A percentile compares a stretch with the other conserved stretches of the same genome.
These are phyloP conservation scores for Salix viminalis DNA, from an alignment of 345 rosid species.

Conservation along the genomic window DNA sequence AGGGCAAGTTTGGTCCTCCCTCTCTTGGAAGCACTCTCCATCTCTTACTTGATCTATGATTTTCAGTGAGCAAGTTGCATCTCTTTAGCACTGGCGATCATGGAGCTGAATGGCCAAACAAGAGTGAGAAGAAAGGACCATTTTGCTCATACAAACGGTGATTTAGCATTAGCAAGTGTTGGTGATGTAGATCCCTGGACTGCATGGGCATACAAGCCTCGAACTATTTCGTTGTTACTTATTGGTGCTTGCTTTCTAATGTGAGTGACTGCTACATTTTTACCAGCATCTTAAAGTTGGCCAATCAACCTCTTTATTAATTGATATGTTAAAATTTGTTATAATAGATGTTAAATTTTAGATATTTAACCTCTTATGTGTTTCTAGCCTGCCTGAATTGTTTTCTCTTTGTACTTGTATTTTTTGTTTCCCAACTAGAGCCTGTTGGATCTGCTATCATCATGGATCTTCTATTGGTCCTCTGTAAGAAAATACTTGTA, in stretches of 20 bases:
- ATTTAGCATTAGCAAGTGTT: constrained; percentile 18
- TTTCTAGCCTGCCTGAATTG: neutral
- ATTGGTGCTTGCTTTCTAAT: constrained; percentile 92
- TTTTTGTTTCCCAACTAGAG: neutral
- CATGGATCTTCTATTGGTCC: neutral
- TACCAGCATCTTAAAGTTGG: neutral
- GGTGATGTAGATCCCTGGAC: constrained; percentile 95
- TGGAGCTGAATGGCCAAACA: constrained; percentile 63
- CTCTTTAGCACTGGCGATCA: constrained; percentile 17
- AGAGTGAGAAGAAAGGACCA: constrained; percentile 50
- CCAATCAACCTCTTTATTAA: neutral
- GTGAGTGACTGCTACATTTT: constrained; percentile 43
- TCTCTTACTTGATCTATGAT: neutral
- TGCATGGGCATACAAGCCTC: constrained; percentile 99
- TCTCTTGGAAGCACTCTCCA: neutral
- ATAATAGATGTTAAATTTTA: neutral
- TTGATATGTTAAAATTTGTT: neutral
- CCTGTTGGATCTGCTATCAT: neutral
- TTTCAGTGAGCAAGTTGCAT: constrained; percentile 30
- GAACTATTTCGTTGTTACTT: constrained; percentile 77
- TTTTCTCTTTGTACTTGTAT: neutral
- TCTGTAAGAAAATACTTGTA: neutral
- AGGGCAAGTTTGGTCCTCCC: neutral
- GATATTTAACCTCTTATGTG: neutral
- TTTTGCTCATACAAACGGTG: constrained; percentile 53